phyloP scores from a whole-genome alignment of 352 stramenopile species.

The Phytophthora multivora region DNA sequence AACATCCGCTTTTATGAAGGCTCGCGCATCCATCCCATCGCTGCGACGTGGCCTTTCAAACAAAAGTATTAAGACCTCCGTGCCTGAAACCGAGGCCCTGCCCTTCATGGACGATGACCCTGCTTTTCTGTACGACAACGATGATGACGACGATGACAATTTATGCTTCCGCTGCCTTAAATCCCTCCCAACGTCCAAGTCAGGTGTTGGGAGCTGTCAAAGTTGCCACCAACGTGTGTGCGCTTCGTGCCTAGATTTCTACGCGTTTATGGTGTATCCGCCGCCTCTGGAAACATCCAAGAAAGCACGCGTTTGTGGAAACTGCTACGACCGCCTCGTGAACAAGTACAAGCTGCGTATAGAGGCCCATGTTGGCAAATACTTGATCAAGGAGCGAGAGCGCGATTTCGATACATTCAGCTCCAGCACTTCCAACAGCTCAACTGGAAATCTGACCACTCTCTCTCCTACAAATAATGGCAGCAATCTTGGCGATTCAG shows the following conservation, averaged over 20 bases:
- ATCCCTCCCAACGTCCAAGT: slow-evolving; percentile 27
- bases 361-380: slow-evolving; percentile 72
- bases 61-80: slow-evolving; percentile 21
- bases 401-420: slow-evolving; percentile 35
- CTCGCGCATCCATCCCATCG: slow-evolving; percentile 36
- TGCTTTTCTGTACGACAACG: slow-evolving; percentile 39
- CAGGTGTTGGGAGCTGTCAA: slow-evolving; percentile 39
- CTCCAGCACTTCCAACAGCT: slow-evolving; percentile 13
- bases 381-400: slow-evolving; percentile 60
- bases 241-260: slow-evolving; percentile 53
- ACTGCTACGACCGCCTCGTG: slow-evolving; percentile 68
- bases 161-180: slow-evolving; percentile 73
- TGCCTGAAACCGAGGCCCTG: slow-evolving; percentile 13
- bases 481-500: slow-evolving; percentile 2
- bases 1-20: slow-evolving; percentile 33
- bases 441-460: neutral
- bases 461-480: slow-evolving; percentile 14
- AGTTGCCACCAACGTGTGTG: slow-evolving; percentile 77
- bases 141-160: slow-evolving; percentile 52
- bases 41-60: slow-evolving; percentile 34
- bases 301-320: slow-evolving; percentile 70
- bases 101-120: slow-evolving; percentile 31
- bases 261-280: slow-evolving; percentile 76
- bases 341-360: slow-evolving; percentile 71
- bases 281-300: slow-evolving; percentile 62